Percentiles rank a stretch among this genome's conserved stretches.
Conservation (phyloP, 768 basidiomycete species). For the Boletus subparvulus region DNA sequence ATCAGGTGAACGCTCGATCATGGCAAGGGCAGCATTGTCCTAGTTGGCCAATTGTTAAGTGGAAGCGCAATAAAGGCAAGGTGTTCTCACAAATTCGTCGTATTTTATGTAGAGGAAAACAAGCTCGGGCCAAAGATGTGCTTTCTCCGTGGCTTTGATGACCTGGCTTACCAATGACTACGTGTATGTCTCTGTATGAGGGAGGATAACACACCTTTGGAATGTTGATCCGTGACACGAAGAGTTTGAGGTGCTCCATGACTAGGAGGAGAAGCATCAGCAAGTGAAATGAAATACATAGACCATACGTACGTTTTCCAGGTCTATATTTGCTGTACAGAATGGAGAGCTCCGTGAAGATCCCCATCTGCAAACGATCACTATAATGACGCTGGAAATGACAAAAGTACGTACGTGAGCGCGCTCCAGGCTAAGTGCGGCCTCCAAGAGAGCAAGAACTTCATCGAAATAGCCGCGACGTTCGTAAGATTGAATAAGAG, state of each 20-base stretch:
- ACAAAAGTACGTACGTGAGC: conserved; percentile 64
- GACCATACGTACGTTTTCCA: conserved; percentile 70
- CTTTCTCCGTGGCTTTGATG: conserved; percentile 93
- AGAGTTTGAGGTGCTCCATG: conserved; percentile 98
- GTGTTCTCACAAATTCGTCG: conserved; percentile 76
- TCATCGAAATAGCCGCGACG: conserved; percentile 92
- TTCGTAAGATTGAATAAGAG: conserved; percentile 82
- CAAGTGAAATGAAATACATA: not conserved
- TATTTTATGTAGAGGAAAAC: conserved; percentile 99
- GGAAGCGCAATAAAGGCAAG: not conserved
- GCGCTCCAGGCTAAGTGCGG: conserved; percentile 92
- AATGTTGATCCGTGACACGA: conserved; percentile 95
- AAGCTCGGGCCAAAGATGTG: conserved; percentile 97
- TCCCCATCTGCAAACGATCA: conserved; percentile 69
- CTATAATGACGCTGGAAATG: not conserved
- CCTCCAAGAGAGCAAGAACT: conserved; percentile 86
- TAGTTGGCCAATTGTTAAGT: conserved; percentile 29
- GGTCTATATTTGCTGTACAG: conserved; percentile 95
- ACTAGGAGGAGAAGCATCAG: conserved; percentile 46
- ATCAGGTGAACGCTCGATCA: conserved; percentile 98
- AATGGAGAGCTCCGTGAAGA: conserved; percentile 93
- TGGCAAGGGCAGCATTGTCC: conserved; percentile 97
- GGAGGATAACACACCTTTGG: conserved; percentile 62
- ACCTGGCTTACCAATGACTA: conserved; percentile 45
- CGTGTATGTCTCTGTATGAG: not conserved